A percentile compares a stretch with the other conserved stretches of the same genome.
phyloP scores from a whole-genome alignment of 805 yeast genomes.

The Metschnikowia dekortorum region DNA sequence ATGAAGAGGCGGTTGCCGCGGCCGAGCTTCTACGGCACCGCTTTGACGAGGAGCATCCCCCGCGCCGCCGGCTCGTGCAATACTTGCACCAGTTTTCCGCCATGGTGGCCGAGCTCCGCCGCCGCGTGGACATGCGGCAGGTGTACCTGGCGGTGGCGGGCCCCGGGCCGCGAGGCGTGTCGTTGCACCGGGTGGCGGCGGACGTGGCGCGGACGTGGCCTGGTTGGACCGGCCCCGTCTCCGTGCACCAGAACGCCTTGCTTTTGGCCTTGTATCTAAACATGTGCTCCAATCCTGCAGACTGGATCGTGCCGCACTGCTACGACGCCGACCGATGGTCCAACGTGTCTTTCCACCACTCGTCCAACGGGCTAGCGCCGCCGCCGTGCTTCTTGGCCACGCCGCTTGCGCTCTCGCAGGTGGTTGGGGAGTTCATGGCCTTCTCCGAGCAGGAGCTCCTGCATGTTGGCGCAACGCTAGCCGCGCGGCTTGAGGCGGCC shows the following conservation, averaged over 20 bases:
- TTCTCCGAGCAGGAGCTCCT: slow-evolving; percentile 7
- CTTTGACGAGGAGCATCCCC: slow-evolving; percentile 15
- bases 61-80: slow-evolving; percentile 20
- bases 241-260: slow-evolving; percentile 23
- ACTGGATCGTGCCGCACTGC: slow-evolving; percentile 26
- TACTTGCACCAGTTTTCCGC: slow-evolving; percentile 25
- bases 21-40: slow-evolving; percentile 20
- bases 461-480: slow-evolving; percentile 3
- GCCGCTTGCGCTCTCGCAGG: slow-evolving; percentile 16
- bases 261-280: slow-evolving; percentile 27
- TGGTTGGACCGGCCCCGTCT: not conserved
- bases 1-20: slow-evolving; percentile 17
- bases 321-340: slow-evolving; percentile 10
- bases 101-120: slow-evolving; percentile 12
- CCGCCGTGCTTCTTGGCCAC: slow-evolving; percentile 22
- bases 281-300: slow-evolving; percentile 19
- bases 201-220: not conserved
- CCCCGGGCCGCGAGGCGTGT: not conserved
- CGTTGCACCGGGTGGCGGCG: not conserved
- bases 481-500: not conserved
- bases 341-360: slow-evolving; percentile 18
- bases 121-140: slow-evolving; percentile 1
- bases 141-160: not conserved
- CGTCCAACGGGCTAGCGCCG: slow-evolving; percentile 26
- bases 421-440: slow-evolving; percentile 12